Conservation (phyloP, 179 eudicot genomes). For the Beta macrorhiza region DNA sequence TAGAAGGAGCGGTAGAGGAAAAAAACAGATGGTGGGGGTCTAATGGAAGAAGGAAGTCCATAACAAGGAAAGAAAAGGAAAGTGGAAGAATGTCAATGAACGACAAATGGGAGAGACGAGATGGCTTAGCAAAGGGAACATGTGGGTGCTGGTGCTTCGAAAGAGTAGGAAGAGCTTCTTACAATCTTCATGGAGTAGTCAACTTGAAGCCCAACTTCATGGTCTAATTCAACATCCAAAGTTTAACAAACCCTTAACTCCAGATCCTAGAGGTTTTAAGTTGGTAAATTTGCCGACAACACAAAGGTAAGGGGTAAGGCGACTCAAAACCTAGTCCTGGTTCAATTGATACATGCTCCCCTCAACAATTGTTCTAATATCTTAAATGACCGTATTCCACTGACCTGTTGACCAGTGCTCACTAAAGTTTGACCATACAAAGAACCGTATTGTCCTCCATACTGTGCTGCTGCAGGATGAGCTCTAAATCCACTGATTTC, state of each 20-base stretch:
- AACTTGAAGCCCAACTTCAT: neutral
- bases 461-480: constrained; percentile 58
- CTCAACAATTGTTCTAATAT: neutral
- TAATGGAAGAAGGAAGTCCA: neutral
- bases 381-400: constrained; percentile 10
- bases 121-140: neutral
- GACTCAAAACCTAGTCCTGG: neutral
- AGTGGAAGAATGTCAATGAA: neutral
- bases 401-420: constrained; percentile 68
- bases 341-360: neutral
- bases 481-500: constrained; percentile 58
- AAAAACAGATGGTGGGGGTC: neutral
- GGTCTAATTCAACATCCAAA: neutral
- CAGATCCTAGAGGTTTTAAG: neutral
- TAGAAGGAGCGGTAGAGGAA: neutral
- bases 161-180: neutral
- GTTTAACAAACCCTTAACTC: neutral
- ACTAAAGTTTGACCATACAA: constrained; percentile 62
- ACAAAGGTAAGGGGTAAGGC: neutral
- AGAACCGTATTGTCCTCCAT: constrained; percentile 73
- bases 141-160: no score
- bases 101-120: neutral
- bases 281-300: neutral
- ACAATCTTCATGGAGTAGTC: neutral
- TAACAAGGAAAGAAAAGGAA: neutral